These are phyloP conservation scores for Colletotrichum eremochloae DNA, from an alignment of 2,329 filamentous ascomycete genomes.

Conservation along the genomic window DNA sequence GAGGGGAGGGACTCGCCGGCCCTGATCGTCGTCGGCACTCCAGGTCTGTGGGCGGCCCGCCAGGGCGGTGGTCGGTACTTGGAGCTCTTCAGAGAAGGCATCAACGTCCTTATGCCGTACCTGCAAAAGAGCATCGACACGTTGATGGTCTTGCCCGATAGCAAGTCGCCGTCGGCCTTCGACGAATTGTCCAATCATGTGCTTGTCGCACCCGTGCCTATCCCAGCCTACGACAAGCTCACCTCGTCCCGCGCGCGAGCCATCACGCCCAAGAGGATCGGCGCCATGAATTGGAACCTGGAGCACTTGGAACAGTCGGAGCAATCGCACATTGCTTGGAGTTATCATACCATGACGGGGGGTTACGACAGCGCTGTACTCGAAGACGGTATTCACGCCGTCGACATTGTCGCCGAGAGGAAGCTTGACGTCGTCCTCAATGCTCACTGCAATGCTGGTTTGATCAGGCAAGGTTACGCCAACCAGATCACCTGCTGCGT, in stretches of 20 bases:
- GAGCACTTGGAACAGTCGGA: constrained; percentile 56
- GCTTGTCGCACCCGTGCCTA: constrained; percentile 58
- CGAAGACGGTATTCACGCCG: constrained; percentile 61
- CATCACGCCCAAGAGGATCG: constrained; percentile 63
- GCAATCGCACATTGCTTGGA: constrained; percentile 62
- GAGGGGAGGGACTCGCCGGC: constrained; percentile 51
- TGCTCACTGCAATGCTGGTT: constrained; percentile 63
- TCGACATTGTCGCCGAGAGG: constrained; percentile 55
- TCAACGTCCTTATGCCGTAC: constrained; percentile 60
- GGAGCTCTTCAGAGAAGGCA: constrained; percentile 58
- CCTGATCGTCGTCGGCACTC: constrained; percentile 65
- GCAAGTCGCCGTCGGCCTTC: constrained; percentile 23
- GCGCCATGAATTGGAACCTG: constrained; percentile 66
- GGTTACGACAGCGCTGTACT: constrained; percentile 59
- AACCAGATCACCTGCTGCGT: constrained; percentile 67
- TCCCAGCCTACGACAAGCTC: constrained; percentile 60
- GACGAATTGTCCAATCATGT: constrained; percentile 40
- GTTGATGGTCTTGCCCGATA: constrained; percentile 42
- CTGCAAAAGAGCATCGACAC: constrained; percentile 46
- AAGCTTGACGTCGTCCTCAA: constrained; percentile 67
- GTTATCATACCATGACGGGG: constrained; percentile 64
- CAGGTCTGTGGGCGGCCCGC: constrained; percentile 68
- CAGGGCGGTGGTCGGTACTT: constrained; percentile 62
- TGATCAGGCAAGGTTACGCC: constrained; percentile 53
- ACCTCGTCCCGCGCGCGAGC: constrained; percentile 55